A percentile compares a stretch with the other conserved stretches of the same genome.
phyloP scores from a whole-genome alignment of 768 basidiomycete species.

The Gelatoporia subvermispora region DNA sequence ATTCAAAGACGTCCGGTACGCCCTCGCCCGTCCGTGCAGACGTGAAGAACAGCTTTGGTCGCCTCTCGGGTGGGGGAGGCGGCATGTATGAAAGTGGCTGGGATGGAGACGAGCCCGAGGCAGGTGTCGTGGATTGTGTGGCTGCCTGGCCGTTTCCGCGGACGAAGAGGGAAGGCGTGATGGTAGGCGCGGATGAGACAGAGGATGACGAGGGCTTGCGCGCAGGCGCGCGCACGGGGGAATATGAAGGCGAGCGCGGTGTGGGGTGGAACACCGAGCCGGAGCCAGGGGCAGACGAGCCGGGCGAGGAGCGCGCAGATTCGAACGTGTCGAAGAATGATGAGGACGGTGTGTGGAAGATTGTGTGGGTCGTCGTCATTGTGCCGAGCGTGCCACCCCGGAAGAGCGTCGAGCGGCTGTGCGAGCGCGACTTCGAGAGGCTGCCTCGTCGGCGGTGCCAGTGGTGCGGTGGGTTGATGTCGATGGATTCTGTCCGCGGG shows the following conservation, averaged over 20 bases:
- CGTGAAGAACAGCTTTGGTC: conserved; percentile 67
- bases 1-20: conserved; percentile 71
- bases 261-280: conserved; percentile 14
- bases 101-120: conserved; percentile 10
- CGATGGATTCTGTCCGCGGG: conserved; percentile 25
- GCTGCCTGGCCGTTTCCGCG: conserved; percentile 12
- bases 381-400: conserved; percentile 50
- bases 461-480: conserved; percentile 19
- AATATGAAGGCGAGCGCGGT: conserved; percentile 21
- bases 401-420: conserved; percentile 35
- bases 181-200: conserved; percentile 48
- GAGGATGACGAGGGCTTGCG: conserved; percentile 30
- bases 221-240: conserved; percentile 20
- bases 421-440: conserved; percentile 42
- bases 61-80: conserved; percentile 37
- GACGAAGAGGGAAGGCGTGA: conserved; percentile 55
- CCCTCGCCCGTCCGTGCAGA: conserved; percentile 77
- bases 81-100: conserved; percentile 5
- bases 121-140: conserved; percentile 22
- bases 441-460: conserved; percentile 25
- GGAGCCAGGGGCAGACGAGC: conserved; percentile 29
- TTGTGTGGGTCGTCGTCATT: conserved; percentile 50
- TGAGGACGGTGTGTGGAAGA: conserved; percentile 77
- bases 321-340: conserved; percentile 63
- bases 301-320: conserved; percentile 58